Percentiles rank a stretch among this genome's conserved stretches.
Evolutionary conservation across 768 basidiomycete species (phyloP).

Genomic region (Imleria badia): DNA sequence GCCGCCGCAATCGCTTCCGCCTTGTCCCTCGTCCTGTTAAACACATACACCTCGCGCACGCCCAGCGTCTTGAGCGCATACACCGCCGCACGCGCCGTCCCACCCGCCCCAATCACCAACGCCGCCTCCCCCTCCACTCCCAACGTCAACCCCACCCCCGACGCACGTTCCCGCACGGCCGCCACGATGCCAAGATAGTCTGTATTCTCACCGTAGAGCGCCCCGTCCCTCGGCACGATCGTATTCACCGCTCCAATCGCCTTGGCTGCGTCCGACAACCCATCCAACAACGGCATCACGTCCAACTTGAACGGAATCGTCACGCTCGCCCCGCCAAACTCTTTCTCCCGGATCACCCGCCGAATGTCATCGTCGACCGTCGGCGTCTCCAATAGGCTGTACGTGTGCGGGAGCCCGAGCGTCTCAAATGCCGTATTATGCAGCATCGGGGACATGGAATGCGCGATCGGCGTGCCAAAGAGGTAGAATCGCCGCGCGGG

Average conservation of each 20-base stretch:
- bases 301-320: constrained; percentile 96
- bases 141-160: constrained; percentile 25
- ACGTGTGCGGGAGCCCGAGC: constrained; percentile 83
- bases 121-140: constrained; percentile 37
- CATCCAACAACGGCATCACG: constrained; percentile 80
- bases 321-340: constrained; percentile 94
- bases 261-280: constrained; percentile 75
- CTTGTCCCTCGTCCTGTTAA: constrained; percentile 78
- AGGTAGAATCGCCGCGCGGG: constrained; percentile 78
- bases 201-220: constrained; percentile 90
- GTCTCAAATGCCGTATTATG: constrained; percentile 86
- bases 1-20: constrained; percentile 65
- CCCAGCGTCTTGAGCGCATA: constrained; percentile 79
- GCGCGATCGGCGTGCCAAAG: constrained; percentile 84
- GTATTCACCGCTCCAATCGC: constrained; percentile 96
- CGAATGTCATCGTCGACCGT: constrained; percentile 65
- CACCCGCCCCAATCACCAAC: constrained; percentile 93
- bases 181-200: constrained; percentile 90
- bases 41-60: constrained; percentile 73
- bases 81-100: constrained; percentile 91
- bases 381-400: constrained; percentile 74
- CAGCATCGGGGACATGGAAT: constrained; percentile 89
- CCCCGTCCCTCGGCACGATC: constrained; percentile 49
- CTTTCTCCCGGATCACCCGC: constrained; percentile 55
- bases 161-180: constrained; percentile 45